phyloP scores from a whole-genome alignment of 768 basidiomycete genomes.

The Botryobasidium botryosum region DNA sequence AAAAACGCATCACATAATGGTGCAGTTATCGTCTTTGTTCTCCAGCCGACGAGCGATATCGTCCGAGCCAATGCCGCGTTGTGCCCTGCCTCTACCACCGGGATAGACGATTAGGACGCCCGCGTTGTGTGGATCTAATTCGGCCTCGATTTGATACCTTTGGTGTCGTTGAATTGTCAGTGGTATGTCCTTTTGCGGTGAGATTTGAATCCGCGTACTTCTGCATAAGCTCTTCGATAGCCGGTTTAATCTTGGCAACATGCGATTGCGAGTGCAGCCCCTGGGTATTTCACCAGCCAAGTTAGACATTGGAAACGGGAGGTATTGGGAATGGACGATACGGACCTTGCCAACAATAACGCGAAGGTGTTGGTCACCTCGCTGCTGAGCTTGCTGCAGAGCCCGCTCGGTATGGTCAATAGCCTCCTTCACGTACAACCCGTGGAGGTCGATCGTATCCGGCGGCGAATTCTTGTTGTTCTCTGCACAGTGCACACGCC shows the following conservation, averaged over 20 bases:
- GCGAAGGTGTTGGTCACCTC: conserved; percentile 46
- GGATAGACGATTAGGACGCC: conserved; percentile 76
- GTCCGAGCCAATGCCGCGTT: conserved; percentile 5
- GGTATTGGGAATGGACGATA: not conserved
- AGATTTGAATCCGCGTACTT: conserved; percentile 31
- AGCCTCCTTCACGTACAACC: conserved; percentile 87
- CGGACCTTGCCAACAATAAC: conserved; percentile 56
- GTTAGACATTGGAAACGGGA: not conserved
- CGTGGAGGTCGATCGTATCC: conserved; percentile 79
- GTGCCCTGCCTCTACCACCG: conserved; percentile 10
- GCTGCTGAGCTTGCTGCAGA: conserved; percentile 44
- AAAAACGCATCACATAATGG: conserved; percentile 4
- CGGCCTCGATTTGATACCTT: conserved; percentile 56
- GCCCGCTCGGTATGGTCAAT: conserved; percentile 54
- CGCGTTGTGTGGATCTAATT: conserved; percentile 61
- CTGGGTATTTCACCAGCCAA: conserved; percentile 28
- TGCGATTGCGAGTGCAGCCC: conserved; percentile 68
- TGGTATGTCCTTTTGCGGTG: not conserved
- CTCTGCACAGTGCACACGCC: conserved; percentile 25
- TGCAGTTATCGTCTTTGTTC: conserved; percentile 2
- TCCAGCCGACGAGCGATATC: conserved; percentile 9
- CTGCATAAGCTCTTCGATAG: conserved; percentile 71
- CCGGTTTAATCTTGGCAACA: conserved; percentile 78
- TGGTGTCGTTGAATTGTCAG: not conserved
- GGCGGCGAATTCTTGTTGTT: conserved; percentile 64